phyloP scores from a whole-genome alignment of 495 filamentous ascomycete genomes.

The Penicillium paxilli region DNA sequence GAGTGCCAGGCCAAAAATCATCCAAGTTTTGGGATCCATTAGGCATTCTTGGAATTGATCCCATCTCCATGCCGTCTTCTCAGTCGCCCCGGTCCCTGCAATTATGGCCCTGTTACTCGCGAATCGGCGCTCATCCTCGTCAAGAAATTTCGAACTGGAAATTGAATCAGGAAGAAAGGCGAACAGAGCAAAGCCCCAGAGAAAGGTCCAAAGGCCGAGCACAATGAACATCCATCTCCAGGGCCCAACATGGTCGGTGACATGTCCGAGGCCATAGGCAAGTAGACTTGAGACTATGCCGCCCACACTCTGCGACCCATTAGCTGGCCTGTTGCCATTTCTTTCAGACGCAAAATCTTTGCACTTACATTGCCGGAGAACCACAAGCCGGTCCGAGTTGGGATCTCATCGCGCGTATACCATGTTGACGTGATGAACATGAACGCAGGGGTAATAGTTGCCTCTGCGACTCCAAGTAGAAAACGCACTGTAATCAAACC shows the following conservation, averaged over 20 bases:
- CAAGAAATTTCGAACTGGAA: conserved; percentile 58
- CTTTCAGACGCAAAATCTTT: neutral
- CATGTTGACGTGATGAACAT: conserved; percentile 44
- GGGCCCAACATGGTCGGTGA: conserved; percentile 45
- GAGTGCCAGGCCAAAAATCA: conserved; percentile 59
- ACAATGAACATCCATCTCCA: conserved; percentile 56
- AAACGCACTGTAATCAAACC: conserved; percentile 43
- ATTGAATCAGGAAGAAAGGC: conserved; percentile 61
- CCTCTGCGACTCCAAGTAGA: conserved; percentile 52
- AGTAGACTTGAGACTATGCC: conserved; percentile 57
- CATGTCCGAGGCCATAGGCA: conserved; percentile 57
- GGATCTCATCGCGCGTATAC: conserved; percentile 59
- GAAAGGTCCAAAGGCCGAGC: conserved; percentile 52
- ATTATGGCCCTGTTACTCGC: conserved; percentile 49
- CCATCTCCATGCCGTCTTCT: conserved; percentile 56
- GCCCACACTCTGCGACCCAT: conserved; percentile 40
- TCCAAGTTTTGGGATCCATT: conserved; percentile 58
- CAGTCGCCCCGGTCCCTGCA: conserved; percentile 47
- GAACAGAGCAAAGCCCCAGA: conserved; percentile 55
- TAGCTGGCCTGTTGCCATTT: neutral
- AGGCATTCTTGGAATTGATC: conserved; percentile 54
- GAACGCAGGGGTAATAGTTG: conserved; percentile 46
- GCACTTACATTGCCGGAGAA: conserved; percentile 52
- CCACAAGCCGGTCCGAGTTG: conserved; percentile 60
- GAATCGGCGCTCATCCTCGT: conserved; percentile 52